A percentile compares a stretch with the other conserved stretches of the same genome.
Evolutionary conservation across 306 rosid genomes (phyloP).

Genomic region (Carpinus fangiana): DNA sequence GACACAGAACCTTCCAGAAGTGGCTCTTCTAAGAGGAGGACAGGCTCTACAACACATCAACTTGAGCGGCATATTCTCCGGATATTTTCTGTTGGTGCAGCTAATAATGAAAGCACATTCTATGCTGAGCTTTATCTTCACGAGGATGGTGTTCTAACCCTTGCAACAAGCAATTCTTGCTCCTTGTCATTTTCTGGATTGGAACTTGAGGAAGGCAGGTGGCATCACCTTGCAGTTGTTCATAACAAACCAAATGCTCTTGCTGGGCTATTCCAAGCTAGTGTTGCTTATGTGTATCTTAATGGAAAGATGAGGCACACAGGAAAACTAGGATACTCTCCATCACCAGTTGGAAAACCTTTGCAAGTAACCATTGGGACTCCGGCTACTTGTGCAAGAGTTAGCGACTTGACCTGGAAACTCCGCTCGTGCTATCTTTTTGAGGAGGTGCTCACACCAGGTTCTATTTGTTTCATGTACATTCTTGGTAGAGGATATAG

Average conservation of each 20-base stretch:
- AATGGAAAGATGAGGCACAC: constrained; percentile 96
- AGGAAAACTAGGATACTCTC: constrained; percentile 96
- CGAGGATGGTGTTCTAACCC: constrained; percentile 94
- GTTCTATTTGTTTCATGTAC: constrained; percentile 91
- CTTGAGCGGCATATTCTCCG: constrained; percentile 59
- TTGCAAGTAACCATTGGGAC: constrained; percentile 93
- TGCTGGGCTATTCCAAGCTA: constrained; percentile 98
- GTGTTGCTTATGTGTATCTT: constrained; percentile 93
- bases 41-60: constrained; percentile 49
- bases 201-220: constrained; percentile 94
- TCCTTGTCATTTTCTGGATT: constrained; percentile 85
- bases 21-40: constrained; percentile 59
- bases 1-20: constrained; percentile 69
- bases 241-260: constrained; percentile 99
- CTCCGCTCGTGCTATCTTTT: constrained; percentile 96
- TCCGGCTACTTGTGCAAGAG: constrained; percentile 72
- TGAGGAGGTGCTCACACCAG: constrained; percentile 94
- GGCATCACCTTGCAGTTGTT: constrained; percentile 99
- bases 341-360: constrained; percentile 87
- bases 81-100: constrained; percentile 91
- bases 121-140: constrained; percentile 93
- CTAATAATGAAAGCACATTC: constrained; percentile 62
- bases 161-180: constrained; percentile 88
- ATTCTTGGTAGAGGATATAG: constrained; percentile 98
- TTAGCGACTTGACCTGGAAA: constrained; percentile 84